phyloP scores from a whole-genome alignment of 345 rosid species.

The Kandelia obovata region DNA sequence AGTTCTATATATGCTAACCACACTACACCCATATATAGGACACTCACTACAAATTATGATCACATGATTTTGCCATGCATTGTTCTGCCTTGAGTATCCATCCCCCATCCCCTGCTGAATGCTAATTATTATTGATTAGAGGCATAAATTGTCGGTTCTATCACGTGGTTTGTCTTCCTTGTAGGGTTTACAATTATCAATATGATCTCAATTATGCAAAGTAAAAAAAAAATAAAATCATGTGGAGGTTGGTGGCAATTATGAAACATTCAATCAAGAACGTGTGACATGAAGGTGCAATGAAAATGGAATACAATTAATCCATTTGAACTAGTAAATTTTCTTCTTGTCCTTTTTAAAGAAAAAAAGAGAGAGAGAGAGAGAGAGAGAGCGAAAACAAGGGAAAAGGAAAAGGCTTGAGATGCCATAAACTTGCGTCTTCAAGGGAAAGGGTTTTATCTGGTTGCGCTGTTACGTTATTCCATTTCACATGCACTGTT shows the following conservation, averaged over 20 bases:
- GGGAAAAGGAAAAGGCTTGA: not conserved
- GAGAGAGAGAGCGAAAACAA: too few species aligned
- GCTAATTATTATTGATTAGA: conserved; percentile 2
- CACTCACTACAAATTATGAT: not conserved
- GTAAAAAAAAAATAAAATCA: not conserved
- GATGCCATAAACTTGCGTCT: not conserved
- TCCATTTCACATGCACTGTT: not conserved
- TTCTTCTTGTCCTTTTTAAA: too few species aligned
- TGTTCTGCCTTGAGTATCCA: not conserved
- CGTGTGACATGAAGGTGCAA: not conserved
- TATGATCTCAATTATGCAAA: too few species aligned
- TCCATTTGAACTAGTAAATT: too few species aligned
- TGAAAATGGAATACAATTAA: too few species aligned
- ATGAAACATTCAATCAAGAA: not conserved
- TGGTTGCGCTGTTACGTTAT: not conserved
- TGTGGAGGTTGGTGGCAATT: conserved; percentile 14
- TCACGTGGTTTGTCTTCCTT: conserved; percentile 16
- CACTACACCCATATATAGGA: too few species aligned
- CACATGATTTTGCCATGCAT: conserved; percentile 6
- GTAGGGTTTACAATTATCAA: too few species aligned
- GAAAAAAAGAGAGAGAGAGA: too few species aligned
- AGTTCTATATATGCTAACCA: too few species aligned
- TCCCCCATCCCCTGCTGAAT: not conserved
- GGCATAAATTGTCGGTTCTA: conserved; percentile 2
- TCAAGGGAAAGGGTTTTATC: not conserved